Conservation (phyloP, 2,329 filamentous ascomycete genomes). For the Ascochyta lentis region DNA sequence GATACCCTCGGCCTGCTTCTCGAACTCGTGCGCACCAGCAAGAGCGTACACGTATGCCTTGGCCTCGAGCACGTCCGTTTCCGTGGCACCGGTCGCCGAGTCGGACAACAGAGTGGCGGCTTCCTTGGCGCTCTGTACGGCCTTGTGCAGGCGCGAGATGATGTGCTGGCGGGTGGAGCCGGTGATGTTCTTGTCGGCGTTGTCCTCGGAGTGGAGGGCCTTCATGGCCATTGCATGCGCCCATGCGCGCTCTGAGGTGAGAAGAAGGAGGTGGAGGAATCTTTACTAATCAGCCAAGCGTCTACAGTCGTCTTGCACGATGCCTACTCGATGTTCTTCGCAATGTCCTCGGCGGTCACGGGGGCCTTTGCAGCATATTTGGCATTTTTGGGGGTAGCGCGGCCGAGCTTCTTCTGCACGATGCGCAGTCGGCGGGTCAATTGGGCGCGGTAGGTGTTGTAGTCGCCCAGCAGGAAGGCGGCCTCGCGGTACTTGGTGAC, state of each 20-base stretch:
- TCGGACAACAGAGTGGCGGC: slow-evolving; percentile 73
- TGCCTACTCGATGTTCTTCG: slow-evolving; percentile 75
- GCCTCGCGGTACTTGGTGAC: slow-evolving; percentile 80
- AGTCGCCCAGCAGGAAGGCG: slow-evolving; percentile 86
- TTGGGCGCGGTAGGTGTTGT: slow-evolving; percentile 81
- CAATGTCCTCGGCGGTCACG: slow-evolving; percentile 77
- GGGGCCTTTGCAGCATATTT: slow-evolving; percentile 78
- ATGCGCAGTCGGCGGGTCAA: slow-evolving; percentile 82
- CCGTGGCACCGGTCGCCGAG: slow-evolving; percentile 67
- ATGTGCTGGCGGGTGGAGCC: slow-evolving; percentile 86
- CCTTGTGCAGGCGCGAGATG: slow-evolving; percentile 84
- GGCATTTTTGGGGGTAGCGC: slow-evolving; percentile 81
- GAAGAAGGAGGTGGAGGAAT: slow-evolving; percentile 67
- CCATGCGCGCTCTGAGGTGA: slow-evolving; percentile 90
- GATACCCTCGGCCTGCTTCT: slow-evolving; percentile 70
- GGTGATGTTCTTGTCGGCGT: slow-evolving; percentile 73
- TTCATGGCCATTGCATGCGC: slow-evolving; percentile 97
- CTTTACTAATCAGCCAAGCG: slow-evolving; percentile 19
- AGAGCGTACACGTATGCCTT: slow-evolving; percentile 82
- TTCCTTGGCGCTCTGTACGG: slow-evolving; percentile 70
- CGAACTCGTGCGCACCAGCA: slow-evolving; percentile 78
- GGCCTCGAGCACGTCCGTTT: slow-evolving; percentile 81
- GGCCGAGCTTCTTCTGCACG: slow-evolving; percentile 82
- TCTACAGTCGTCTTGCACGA: neutral
- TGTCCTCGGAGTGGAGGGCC: slow-evolving; percentile 77